Evolutionary conservation across 2,329 filamentous ascomycete genomes (phyloP), one percentile per base, ranked within the genome.

Genomic region (Fusarium citri): DNA sequence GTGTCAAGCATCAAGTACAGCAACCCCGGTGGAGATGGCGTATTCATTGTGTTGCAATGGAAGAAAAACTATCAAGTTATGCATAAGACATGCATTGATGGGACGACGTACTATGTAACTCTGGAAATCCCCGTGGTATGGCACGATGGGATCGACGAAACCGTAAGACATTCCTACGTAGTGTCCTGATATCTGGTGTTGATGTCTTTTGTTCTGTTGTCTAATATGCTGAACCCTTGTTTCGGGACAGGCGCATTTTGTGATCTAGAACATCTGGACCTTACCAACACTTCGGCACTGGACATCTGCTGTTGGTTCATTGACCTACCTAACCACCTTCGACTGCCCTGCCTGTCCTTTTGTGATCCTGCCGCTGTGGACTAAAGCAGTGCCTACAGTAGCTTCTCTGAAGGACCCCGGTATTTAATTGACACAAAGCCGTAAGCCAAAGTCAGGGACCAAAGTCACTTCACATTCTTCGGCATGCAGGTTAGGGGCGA

Each of bases 101-200:
- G 61, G 64, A 74, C 69, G 72, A 74, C 64, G 54, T 45, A 73
- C 69, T 72, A 74, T 61, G 58, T 45, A 34, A 43, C 40, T 55
- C 55, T 71, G 55, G 59, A 45, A 68, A 45, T 65, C 55, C 64
- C 68, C 59, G 55, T 68, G 26, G 34, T 6, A 71, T 71, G 59
- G 64, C 50, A 60, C 68, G 58, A 70, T 68, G 51, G 42, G 55
- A 68, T 59, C 48, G 46, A 34, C 22, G 51, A 56, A 63, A 49
- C 51, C 48, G 48, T 66, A 55, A 66, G 63, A 61, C 66, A 37
- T 28, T 42, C 22, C 10, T 51, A 26, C 18, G 18, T 16, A 50
- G 28, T 22, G 8, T 26, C 23, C 31, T 16, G 49, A 41, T 31
- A 51, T 55, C 41, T 40, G 28, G n/a, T 30, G 42, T 22, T 28